These are phyloP conservation scores for Symbiodinium pilosum DNA, from an alignment of 73 alveolate genomes.

Conservation along the genomic window DNA sequence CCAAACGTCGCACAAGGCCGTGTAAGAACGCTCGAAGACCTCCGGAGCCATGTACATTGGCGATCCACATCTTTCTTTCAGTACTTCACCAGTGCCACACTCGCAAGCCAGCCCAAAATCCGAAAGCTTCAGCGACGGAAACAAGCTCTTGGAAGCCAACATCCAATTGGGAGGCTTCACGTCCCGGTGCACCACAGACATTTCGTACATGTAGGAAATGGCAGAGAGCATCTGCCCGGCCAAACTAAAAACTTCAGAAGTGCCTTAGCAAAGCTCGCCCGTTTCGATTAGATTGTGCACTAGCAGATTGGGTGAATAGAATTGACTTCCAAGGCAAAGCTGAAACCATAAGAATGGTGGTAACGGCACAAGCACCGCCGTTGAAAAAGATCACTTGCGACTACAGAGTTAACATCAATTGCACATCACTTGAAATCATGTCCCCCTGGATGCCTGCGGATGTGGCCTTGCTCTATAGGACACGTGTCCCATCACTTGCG, in stretches of 20 bases:
- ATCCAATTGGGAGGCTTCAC: conserved; percentile 78
- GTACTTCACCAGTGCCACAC: not conserved
- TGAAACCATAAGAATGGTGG: too few species aligned
- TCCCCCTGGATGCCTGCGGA: too few species aligned
- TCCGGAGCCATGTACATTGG: conserved; percentile 98
- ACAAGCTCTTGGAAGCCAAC: conserved; percentile 1
- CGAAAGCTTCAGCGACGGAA: conserved; percentile 62
- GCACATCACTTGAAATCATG: too few species aligned
- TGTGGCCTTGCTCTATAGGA: too few species aligned
- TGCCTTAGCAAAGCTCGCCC: not conserved
- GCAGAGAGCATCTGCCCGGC: conserved; percentile 65
- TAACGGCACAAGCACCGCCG: too few species aligned
- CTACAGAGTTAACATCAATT: too few species aligned
- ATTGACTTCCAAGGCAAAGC: too few species aligned
- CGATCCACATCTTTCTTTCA: conserved; percentile 96
- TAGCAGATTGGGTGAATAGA: too few species aligned
- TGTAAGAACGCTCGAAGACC: conserved; percentile 96
- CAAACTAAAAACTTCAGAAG: not conserved
- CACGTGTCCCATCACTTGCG: too few species aligned
- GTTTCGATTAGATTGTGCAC: not conserved
- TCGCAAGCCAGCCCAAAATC: conserved; percentile 57
- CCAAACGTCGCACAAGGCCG: conserved; percentile 98
- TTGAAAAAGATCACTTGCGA: too few species aligned
- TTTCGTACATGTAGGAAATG: conserved; percentile 10
- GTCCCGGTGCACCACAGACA: conserved; percentile 3